These are phyloP conservation scores for Aureobasidium musti DNA, from an alignment of 2,329 filamentous ascomycete species.

Conservation along the genomic window DNA sequence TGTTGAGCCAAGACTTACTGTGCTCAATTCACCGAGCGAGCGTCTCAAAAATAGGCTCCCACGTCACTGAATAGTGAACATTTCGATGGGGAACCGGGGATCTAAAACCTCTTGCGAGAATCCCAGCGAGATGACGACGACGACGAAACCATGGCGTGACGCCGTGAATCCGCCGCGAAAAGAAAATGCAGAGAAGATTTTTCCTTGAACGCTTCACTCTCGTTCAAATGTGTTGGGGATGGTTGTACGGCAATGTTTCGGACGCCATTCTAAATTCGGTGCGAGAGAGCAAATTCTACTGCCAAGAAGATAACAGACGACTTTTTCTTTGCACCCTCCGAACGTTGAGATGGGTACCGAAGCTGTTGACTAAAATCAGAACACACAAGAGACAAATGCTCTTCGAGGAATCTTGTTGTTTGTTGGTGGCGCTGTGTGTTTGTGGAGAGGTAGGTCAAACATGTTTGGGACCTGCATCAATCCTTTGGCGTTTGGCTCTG, in stretches of 20 bases:
- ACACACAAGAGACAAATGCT: not conserved
- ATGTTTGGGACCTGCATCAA: slow-evolving; percentile 20
- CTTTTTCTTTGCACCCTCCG: not conserved
- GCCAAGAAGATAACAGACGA: slow-evolving; percentile 23
- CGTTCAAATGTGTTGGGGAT: slow-evolving; percentile 24
- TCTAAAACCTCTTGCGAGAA: slow-evolving; percentile 4
- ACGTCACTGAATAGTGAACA: slow-evolving; percentile 5
- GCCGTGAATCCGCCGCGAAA: slow-evolving; percentile 28
- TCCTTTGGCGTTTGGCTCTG: slow-evolving; percentile 23
- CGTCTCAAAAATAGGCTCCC: slow-evolving; percentile 7
- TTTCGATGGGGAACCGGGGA: slow-evolving; percentile 17
- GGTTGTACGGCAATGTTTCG: slow-evolving; percentile 28
- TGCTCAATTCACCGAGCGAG: slow-evolving; percentile 1
- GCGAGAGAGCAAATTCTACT: slow-evolving; percentile 27
- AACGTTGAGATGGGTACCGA: slow-evolving; percentile 7
- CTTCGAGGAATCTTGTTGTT: not conserved
- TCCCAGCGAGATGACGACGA: slow-evolving; percentile 24
- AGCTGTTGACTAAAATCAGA: slow-evolving; percentile 1
- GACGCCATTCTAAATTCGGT: slow-evolving; percentile 22
- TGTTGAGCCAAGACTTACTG: slow-evolving; percentile 10
- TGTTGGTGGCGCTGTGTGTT: slow-evolving; percentile 9
- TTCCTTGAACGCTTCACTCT: slow-evolving; percentile 7
- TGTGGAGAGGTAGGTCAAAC: slow-evolving; percentile 12
- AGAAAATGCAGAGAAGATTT: slow-evolving; percentile 17
- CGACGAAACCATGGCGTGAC: slow-evolving; percentile 17